A percentile compares a stretch with the other conserved stretches of the same genome.
Conservation (phyloP, 441 rosid species). For the Gossypium lobatum region DNA sequence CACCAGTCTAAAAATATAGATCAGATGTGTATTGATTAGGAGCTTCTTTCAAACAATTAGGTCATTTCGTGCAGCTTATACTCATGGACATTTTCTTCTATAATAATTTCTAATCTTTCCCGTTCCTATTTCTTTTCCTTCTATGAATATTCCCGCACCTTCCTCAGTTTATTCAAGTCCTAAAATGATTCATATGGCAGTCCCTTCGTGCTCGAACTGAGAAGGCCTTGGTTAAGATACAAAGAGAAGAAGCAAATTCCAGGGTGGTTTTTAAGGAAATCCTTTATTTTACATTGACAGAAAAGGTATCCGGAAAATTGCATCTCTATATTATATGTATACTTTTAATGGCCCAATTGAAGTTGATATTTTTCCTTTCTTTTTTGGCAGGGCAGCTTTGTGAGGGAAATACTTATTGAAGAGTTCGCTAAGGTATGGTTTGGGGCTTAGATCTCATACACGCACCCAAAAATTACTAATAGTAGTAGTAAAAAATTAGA, state of each 20-base stretch:
- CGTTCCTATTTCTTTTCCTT: background rate
- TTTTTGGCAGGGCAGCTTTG: constrained; percentile 65
- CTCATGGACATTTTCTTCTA: background rate
- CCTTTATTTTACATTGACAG: constrained; percentile 77
- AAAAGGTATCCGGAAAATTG: constrained; percentile 45
- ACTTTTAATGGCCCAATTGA: background rate
- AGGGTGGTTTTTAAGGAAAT: constrained; percentile 59
- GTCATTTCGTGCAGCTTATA: background rate
- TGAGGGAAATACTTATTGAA: constrained; percentile 82
- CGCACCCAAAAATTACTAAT: background rate
- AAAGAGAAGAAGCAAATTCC: constrained; percentile 43
- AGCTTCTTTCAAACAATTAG: background rate
- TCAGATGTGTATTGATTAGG: background rate
- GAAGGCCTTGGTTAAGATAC: constrained; percentile 46
- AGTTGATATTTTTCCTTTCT: constrained; percentile 1
- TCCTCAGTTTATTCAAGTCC: constrained; percentile 6
- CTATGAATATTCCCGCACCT: background rate
- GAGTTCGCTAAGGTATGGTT: constrained; percentile 78
- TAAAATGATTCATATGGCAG: constrained; percentile 33
- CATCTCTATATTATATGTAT: background rate
- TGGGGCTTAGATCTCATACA: constrained; percentile 9
- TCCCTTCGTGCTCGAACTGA: constrained; percentile 79
- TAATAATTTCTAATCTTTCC: background rate
- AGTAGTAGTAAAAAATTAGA: background rate
- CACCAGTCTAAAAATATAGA: background rate